A percentile compares a stretch with the other conserved stretches of the same genome.
Evolutionary conservation across 306 rosid species (phyloP).

Genomic region (Glycyrrhiza uralensis): DNA sequence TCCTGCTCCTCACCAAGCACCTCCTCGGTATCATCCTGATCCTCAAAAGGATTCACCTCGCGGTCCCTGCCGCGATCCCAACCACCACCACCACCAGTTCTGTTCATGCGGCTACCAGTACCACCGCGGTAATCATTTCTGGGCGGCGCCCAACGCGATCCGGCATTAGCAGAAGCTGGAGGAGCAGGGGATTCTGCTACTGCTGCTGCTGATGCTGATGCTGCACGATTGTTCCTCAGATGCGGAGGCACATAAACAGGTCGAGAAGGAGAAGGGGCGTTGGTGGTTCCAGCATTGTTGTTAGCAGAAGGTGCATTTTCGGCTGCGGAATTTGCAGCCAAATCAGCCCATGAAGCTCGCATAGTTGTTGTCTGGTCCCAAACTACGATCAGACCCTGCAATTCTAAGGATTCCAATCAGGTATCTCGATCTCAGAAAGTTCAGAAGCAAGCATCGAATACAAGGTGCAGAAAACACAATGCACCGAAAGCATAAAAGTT

Average conservation of each 20-base stretch:
- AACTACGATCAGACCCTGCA: neutral
- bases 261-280: conserved; percentile 37
- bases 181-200: conserved; percentile 46
- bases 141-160: conserved; percentile 49
- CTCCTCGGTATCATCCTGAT: conserved; percentile 51
- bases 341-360: conserved; percentile 95
- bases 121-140: conserved; percentile 51
- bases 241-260: conserved; percentile 80
- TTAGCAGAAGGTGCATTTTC: conserved; percentile 52
- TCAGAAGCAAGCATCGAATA: neutral
- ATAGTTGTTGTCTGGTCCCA: conserved; percentile 38
- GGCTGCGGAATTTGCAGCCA: conserved; percentile 79
- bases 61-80: conserved; percentile 73
- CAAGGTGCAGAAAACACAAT: neutral
- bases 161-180: conserved; percentile 20
- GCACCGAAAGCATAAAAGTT: too few species aligned
- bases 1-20: conserved; percentile 57
- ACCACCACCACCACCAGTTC: conserved; percentile 59
- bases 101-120: conserved; percentile 50
- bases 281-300: conserved; percentile 35
- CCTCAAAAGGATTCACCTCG: conserved; percentile 71
- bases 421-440: neutral
- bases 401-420: neutral
- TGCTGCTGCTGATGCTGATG: conserved; percentile 22
- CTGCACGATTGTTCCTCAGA: conserved; percentile 64